Evolutionary conservation across 1,284 basidiomycete genomes (phyloP).

Genomic region (Sanghuangporus baumii): DNA sequence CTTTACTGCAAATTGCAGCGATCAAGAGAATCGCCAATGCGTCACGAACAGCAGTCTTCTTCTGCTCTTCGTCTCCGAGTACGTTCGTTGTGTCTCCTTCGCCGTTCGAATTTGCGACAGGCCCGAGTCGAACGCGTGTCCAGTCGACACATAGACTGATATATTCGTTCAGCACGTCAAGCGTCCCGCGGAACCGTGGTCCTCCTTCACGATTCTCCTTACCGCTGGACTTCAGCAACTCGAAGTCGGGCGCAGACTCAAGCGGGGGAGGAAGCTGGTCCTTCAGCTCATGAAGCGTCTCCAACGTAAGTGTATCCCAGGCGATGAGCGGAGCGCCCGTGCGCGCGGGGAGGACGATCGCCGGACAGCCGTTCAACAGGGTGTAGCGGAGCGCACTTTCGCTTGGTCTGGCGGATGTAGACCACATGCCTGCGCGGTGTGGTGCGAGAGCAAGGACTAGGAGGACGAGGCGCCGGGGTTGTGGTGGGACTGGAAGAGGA

Average conservation of each 20-base stretch:
- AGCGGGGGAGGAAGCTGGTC: constrained; percentile 35
- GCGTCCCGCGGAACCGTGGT: constrained; percentile 45
- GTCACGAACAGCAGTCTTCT: constrained; percentile 37
- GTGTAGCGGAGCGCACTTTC: constrained; percentile 61
- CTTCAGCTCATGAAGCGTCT: constrained; percentile 44
- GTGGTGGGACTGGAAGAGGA: constrained; percentile 35
- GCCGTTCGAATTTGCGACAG: constrained; percentile 17
- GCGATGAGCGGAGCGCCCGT: constrained; percentile 53
- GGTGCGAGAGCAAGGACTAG: constrained; percentile 53
- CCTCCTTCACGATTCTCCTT: constrained; percentile 29
- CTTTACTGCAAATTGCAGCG: constrained; percentile 45
- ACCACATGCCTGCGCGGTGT: constrained; percentile 49
- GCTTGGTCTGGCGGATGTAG: constrained; percentile 48
- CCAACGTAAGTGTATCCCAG: constrained; percentile 56
- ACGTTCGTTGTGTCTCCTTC: constrained; percentile 21
- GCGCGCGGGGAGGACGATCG: constrained; percentile 53
- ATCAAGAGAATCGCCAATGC: constrained; percentile 47
- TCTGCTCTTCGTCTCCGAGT: constrained; percentile 25
- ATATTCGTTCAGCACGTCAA: constrained; percentile 51
- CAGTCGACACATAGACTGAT: constrained; percentile 58
- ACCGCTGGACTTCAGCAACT: not conserved
- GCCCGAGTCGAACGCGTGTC: constrained; percentile 38
- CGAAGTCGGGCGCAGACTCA: constrained; percentile 11
- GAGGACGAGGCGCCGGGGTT: constrained; percentile 49
- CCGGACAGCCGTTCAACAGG: constrained; percentile 55